Percentiles rank a stretch among this genome's conserved stretches.
Conservation (phyloP, 192 early-diverging fungal species). For the Coemansia sp. region DNA sequence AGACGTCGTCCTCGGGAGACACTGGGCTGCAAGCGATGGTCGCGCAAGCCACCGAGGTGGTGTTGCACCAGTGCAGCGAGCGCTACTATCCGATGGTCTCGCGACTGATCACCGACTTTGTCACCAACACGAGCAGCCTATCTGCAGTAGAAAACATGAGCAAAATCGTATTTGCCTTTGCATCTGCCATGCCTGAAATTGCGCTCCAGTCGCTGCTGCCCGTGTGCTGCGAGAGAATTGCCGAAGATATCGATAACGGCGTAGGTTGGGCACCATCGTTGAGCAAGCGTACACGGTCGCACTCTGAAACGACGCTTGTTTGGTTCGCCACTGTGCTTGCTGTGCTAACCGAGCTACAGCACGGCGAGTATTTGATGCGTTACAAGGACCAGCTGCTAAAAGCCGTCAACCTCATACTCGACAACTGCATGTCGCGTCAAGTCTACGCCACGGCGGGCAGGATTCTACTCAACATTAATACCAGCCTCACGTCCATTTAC, state of each 20-base stretch:
- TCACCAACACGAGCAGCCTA: conserved; percentile 42
- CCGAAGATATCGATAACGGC: conserved; percentile 45
- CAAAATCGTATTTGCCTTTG: conserved; percentile 36
- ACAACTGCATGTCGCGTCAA: conserved; percentile 36
- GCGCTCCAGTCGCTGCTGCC: conserved; percentile 37
- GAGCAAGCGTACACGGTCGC: conserved; percentile 32
- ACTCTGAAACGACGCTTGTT: conserved; percentile 49
- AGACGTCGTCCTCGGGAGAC: conserved; percentile 18
- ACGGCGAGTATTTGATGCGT: conserved; percentile 23
- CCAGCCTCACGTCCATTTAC: conserved; percentile 15
- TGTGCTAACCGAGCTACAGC: conserved; percentile 21
- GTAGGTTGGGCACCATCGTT: conserved; percentile 41
- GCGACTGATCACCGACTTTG: conserved; percentile 46
- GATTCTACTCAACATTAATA: conserved; percentile 16
- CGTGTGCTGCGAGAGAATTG: conserved; percentile 38
- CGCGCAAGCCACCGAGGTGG: conserved; percentile 31
- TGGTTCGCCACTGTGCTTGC: conserved; percentile 44
- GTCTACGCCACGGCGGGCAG: conserved; percentile 31
- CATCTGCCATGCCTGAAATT: conserved; percentile 36
- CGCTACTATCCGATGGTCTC: conserved; percentile 50
- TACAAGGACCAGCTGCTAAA: conserved; percentile 23
- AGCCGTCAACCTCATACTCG: conserved; percentile 27
- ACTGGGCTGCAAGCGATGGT: conserved; percentile 25
- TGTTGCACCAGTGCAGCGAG: conserved; percentile 47
- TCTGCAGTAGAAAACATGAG: conserved; percentile 41